These are phyloP conservation scores for Tinospora cordifolia DNA, from an alignment of 164 flowering plant genomes.

Conservation along the genomic window DNA sequence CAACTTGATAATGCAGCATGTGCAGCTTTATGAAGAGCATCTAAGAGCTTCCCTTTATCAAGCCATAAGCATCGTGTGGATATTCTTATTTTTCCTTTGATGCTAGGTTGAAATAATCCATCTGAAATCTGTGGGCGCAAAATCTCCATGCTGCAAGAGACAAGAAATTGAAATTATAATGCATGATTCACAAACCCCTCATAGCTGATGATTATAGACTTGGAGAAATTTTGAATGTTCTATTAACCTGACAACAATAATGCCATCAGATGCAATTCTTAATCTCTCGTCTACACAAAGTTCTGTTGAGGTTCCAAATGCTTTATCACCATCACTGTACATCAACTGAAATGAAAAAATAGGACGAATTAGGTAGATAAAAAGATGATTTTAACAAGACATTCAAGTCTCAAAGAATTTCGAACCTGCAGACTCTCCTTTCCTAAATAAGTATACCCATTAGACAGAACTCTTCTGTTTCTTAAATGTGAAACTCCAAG, in stretches of 20 bases:
- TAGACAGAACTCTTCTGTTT: conserved; percentile 91
- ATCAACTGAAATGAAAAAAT: conserved; percentile 54
- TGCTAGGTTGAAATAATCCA: conserved; percentile 28
- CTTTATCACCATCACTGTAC: conserved; percentile 98
- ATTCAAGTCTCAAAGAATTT: background rate
- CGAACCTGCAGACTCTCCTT: conserved; percentile 89
- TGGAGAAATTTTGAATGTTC: conserved; percentile 9
- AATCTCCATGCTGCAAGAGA: conserved; percentile 77
- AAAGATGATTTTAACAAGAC: background rate
- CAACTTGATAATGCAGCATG: conserved; percentile 92
- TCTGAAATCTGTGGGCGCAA: conserved; percentile 59
- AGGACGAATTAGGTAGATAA: conserved; percentile 5
- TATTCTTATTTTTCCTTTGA: conserved; percentile 89
- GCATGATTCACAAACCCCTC: background rate
- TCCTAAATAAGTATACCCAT: conserved; percentile 77
- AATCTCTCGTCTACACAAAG: conserved; percentile 90
- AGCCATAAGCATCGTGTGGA: conserved; percentile 98
- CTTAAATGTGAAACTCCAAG: conserved; percentile 95
- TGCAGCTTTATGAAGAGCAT: conserved; percentile 88
- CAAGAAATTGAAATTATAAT: background rate
- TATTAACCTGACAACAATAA: conserved; percentile 71
- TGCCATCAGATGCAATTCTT: conserved; percentile 89
- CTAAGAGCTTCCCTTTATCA: conserved; percentile 92
- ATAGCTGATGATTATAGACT: background rate
- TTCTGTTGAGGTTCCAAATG: conserved; percentile 90